Conservation (phyloP, 352 stramenopile genomes). For the Phytophthora niederhauseri region DNA sequence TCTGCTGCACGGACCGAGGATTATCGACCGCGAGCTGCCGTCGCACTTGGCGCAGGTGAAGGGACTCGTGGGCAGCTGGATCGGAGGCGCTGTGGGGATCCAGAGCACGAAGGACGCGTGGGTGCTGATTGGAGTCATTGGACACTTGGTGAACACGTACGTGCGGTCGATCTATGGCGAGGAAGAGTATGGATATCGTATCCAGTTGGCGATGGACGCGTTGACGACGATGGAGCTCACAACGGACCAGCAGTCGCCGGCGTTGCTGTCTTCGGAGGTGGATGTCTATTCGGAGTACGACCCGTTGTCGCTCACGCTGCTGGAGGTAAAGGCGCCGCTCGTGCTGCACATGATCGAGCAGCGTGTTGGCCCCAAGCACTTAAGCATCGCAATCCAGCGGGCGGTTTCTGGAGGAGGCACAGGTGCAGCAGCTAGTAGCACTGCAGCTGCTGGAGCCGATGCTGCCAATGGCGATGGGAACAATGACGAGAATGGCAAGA, state of each 20-base stretch:
- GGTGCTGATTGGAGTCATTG: conserved; percentile 83
- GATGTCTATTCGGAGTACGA: conserved; percentile 89
- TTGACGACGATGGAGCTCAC: conserved; percentile 86
- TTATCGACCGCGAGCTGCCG: conserved; percentile 83
- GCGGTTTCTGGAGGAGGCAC: conserved; percentile 58
- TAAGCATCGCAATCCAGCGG: conserved; percentile 81
- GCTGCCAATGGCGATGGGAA: conserved; percentile 43
- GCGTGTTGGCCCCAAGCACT: conserved; percentile 71
- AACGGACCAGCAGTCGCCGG: conserved; percentile 62
- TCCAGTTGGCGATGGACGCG: conserved; percentile 86
- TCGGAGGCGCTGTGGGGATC: conserved; percentile 78
- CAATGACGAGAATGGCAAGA: conserved; percentile 38
- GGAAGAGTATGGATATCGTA: conserved; percentile 87
- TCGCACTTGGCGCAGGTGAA: conserved; percentile 87
- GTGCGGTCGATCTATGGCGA: conserved; percentile 81
- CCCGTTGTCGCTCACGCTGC: conserved; percentile 67
- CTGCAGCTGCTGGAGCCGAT: conserved; percentile 36
- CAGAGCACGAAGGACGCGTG: conserved; percentile 88
- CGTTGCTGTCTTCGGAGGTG: conserved; percentile 75
- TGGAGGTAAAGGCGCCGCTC: conserved; percentile 82
- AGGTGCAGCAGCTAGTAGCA: conserved; percentile 17
- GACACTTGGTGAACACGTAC: conserved; percentile 84
- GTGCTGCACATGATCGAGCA: conserved; percentile 92
- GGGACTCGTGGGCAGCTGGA: conserved; percentile 78
- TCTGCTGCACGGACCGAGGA: conserved; percentile 69